These are phyloP conservation scores for Gossypium longicalyx DNA, from an alignment of 345 rosid species.

Conservation along the genomic window DNA sequence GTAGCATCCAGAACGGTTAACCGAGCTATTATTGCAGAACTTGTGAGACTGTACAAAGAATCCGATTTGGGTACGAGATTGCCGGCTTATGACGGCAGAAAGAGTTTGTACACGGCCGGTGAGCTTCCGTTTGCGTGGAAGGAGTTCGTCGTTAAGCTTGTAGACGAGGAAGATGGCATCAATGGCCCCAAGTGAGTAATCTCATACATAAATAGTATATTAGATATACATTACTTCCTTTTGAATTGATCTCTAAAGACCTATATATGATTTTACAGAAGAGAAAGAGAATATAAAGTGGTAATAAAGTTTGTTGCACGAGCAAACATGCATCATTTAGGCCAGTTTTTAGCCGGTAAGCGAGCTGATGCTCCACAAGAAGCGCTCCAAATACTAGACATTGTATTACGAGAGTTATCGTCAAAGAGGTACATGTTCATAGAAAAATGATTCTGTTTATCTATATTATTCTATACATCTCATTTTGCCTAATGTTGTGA, in stretches of 20 bases:
- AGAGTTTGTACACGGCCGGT: constrained; percentile 95
- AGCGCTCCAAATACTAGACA: constrained; percentile 84
- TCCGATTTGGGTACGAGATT: constrained; percentile 87
- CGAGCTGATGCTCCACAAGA: constrained; percentile 91
- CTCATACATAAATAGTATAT: neutral
- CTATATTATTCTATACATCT: constrained; percentile 2
- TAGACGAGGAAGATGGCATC: constrained; percentile 74
- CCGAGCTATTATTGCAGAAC: constrained; percentile 93
- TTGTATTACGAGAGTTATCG: constrained; percentile 87
- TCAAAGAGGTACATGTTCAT: constrained; percentile 48
- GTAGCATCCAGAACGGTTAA: constrained; percentile 80
- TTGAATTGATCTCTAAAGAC: neutral
- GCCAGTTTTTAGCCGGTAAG: constrained; percentile 88
- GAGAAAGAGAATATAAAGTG: constrained; percentile 76
- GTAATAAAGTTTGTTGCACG: constrained; percentile 77
- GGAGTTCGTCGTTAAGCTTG: constrained; percentile 76
- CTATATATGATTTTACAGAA: constrained; percentile 40
- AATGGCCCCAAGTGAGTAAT: constrained; percentile 75
- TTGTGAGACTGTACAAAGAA: constrained; percentile 80
- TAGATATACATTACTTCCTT: neutral
- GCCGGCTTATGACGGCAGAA: constrained; percentile 99
- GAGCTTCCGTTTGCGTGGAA: constrained; percentile 88
- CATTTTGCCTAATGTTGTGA: constrained; percentile 8
- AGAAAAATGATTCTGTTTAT: neutral
- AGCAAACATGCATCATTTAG: constrained; percentile 86